A percentile compares a stretch with the other conserved stretches of the same genome.
phyloP scores from a whole-genome alignment of 345 rosid genomes.

The Nasturtium officinale region DNA sequence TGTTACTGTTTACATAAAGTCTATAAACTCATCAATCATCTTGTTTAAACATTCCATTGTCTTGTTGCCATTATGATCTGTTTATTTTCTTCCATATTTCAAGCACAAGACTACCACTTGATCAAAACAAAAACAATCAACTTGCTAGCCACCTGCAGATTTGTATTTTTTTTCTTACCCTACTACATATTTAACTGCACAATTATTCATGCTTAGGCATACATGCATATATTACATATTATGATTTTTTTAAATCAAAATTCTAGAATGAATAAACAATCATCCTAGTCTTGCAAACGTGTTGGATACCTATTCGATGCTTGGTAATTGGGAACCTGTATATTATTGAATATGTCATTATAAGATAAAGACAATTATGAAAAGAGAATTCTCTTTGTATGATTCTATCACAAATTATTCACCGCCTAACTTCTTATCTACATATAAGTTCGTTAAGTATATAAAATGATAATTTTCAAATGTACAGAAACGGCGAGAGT shows the following conservation, averaged over 20 bases:
- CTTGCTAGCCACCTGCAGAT: conserved; percentile 24
- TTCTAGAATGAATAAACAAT: not conserved
- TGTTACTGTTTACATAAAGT: not conserved
- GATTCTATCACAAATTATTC: conserved; percentile 5
- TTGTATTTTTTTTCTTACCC: not conserved
- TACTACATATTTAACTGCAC: conserved; percentile 20
- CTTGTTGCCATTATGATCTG: conserved; percentile 4
- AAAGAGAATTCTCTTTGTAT: not conserved
- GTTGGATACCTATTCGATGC: conserved; percentile 27
- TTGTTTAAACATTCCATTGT: conserved; percentile 15
- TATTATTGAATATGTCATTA: conserved; percentile 23
- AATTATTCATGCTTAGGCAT: conserved; percentile 26
- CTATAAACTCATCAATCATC: not conserved
- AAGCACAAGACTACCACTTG: conserved; percentile 19
- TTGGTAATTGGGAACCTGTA: conserved; percentile 30
- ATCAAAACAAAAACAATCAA: not conserved
- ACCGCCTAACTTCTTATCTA: not conserved
- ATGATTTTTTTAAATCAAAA: no score
- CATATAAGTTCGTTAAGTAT: not conserved
- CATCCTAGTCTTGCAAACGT: conserved; percentile 6
- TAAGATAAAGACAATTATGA: conserved; percentile 28
- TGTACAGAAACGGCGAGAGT: conserved; percentile 38
- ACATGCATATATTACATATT: not conserved
- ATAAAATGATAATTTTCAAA: conserved; percentile 11
- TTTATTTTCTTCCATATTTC: conserved; percentile 7